Evolutionary conservation across 2,329 filamentous ascomycete genomes (phyloP).

Genomic region (Penicillium rolfsii): DNA sequence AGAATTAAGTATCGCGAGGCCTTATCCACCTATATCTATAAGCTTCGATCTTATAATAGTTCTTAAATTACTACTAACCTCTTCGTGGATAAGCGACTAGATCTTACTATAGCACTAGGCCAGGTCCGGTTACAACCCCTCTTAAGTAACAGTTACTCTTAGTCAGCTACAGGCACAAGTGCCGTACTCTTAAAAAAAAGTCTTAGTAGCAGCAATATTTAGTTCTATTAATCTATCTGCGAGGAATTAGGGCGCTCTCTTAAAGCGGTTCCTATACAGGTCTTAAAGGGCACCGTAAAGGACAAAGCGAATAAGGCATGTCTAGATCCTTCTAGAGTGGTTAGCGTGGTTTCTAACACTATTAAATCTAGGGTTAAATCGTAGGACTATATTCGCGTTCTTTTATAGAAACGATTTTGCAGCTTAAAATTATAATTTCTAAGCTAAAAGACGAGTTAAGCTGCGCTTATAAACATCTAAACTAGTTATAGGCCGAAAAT

Average conservation of each 20-base stretch:
- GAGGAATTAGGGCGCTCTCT: conserved; percentile 1
- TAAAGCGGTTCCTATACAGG: background rate
- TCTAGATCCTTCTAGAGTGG: background rate
- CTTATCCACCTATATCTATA: background rate
- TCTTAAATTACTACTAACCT: background rate
- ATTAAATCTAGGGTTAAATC: background rate
- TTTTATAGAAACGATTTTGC: conserved; percentile 2
- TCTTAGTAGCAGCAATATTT: background rate
- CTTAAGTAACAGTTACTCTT: background rate
- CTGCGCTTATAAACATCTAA: background rate
- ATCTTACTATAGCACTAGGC: background rate
- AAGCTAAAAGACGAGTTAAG: background rate
- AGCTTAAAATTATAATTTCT: background rate
- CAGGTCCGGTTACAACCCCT: background rate
- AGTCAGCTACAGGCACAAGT: background rate
- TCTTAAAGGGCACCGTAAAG: background rate
- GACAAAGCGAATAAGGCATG: conserved; percentile 1
- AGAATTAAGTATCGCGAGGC: conserved; percentile 1
- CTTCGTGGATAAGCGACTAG: background rate
- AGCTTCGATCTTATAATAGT: background rate
- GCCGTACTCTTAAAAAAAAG: conserved; percentile 1
- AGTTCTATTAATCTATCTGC: background rate
- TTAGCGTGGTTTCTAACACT: conserved; percentile 2
- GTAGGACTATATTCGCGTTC: background rate
- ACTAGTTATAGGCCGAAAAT: conserved; percentile 1